Base-by-base conservation (phyloP, 2,329 filamentous ascomycete species). In the Dactylonectria macrodidyma region DNA sequence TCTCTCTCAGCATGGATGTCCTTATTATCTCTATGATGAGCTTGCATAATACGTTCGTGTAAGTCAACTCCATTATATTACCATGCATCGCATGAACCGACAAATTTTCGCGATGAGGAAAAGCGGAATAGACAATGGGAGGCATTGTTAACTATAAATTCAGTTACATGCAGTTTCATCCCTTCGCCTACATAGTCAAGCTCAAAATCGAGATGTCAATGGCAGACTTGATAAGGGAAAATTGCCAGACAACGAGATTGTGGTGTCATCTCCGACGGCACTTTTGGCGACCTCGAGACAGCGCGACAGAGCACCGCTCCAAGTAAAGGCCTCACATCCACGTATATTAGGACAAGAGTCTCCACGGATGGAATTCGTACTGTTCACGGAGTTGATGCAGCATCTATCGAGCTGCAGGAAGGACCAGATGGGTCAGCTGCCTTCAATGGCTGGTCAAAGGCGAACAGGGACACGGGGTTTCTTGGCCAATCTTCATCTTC, bases 151-250 rank as follows among this genome's bases (percentile, higher is more conserved):
- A 66, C 19, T 2, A 14, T 14, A 3, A 2, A 30, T 30, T 30
- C 9, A 75, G 74, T 41, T 77, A 86, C 67, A 82, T 86, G 66
- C 84, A 86, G 71, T 86, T 88, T 71, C 85, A 87, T 62, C 85
- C 86, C 0, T 77, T 87, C 3, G 85, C 85, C 11, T 88, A 87
- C 70, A 81, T 84, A n/a, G 84, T 87, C 54, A 88, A 88, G 64
- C 80, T 88, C 44, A 84, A 87, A 69, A 87, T 88, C 68, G 86
- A 88, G 71, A 84, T 88, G 81, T 83, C 82, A 11, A 87, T 88
- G 85, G 85, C 86, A 56, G 83, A 84, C 47, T 81, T 88, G 24
- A 87, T 88, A 68, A 68, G 82, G 76, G 46, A 82, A 81, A 59
- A 77, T 84, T 24, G 78, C 78, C 1, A 65, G 72, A 10, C 54